These are phyloP conservation scores for Blastobotrys parvus DNA, from an alignment of 805 yeast species.

Conservation along the genomic window DNA sequence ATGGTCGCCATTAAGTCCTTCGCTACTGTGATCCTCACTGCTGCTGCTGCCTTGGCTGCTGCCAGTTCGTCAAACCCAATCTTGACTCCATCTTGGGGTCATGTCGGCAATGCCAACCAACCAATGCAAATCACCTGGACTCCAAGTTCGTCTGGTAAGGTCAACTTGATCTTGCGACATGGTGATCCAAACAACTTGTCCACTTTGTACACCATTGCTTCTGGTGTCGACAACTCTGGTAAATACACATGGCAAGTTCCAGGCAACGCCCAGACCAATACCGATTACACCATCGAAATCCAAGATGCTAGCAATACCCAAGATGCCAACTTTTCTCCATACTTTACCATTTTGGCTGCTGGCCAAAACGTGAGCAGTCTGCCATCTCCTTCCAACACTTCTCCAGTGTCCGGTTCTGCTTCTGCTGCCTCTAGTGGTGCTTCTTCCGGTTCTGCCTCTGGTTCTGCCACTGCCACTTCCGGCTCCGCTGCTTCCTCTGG, in stretches of 20 bases:
- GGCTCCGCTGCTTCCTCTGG: slow-evolving; percentile 5
- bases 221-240: slow-evolving; percentile 23
- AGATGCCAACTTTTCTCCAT: slow-evolving; percentile 20
- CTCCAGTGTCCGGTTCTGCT: slow-evolving; percentile 13
- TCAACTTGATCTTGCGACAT: slow-evolving; percentile 21
- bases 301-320: slow-evolving; percentile 14
- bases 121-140: slow-evolving; percentile 24
- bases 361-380: slow-evolving; percentile 8
- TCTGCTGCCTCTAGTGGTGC: slow-evolving; percentile 4
- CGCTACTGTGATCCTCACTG: neutral
- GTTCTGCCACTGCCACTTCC: slow-evolving; percentile 10
- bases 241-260: slow-evolving; percentile 24
- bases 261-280: slow-evolving; percentile 10
- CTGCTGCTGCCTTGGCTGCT: slow-evolving; percentile 9
- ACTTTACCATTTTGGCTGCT: slow-evolving; percentile 19
- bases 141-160: slow-evolving; percentile 18
- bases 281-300: slow-evolving; percentile 23
- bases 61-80: slow-evolving; percentile 19
- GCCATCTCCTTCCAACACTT: slow-evolving; percentile 11
- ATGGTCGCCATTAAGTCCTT: slow-evolving; percentile 3
- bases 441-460: slow-evolving; percentile 8
- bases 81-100: slow-evolving; percentile 20
- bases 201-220: slow-evolving; percentile 21
- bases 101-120: slow-evolving; percentile 23
- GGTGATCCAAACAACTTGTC: slow-evolving; percentile 23